Percentiles rank a stretch among this genome's conserved stretches.
Conservation (phyloP, 208 protist genomes). For the Trichomonas vaginalis region DNA sequence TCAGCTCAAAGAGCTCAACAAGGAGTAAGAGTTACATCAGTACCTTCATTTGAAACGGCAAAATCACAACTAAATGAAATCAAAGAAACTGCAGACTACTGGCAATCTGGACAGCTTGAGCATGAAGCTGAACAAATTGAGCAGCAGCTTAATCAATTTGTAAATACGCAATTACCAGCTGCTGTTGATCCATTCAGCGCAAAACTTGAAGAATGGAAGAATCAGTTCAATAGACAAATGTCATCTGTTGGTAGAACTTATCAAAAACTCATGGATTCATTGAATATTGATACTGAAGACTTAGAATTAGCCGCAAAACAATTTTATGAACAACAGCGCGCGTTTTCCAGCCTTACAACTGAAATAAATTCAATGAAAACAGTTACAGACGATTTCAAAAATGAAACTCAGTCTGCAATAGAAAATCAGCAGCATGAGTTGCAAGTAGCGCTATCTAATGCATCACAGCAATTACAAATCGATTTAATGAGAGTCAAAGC, state of each 20-base stretch:
- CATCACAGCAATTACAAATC: not conserved
- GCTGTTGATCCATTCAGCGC: not conserved
- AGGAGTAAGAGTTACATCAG: not conserved
- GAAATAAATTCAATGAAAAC: not conserved
- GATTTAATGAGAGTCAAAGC: not conserved
- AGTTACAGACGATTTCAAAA: not conserved
- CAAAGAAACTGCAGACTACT: not conserved
- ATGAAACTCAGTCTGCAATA: not conserved
- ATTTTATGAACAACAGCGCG: not conserved
- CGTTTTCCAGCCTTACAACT: not conserved
- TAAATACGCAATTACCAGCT: not conserved
- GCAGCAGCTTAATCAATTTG: not conserved
- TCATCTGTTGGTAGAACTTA: not conserved
- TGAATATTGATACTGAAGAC: not conserved
- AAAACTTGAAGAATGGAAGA: not conserved
- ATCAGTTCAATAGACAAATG: not conserved
- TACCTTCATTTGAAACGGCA: not conserved
- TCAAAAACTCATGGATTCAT: not conserved
- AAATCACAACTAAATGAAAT: not conserved
- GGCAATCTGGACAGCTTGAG: not conserved
- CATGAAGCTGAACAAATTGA: not conserved
- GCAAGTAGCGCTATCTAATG: not conserved
- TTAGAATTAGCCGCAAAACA: not conserved
- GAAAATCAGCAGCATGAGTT: not conserved
- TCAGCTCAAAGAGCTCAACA: not conserved